Base-by-base conservation (phyloP, 352 stramenopile species). In the Pythium phragmiticola region DNA sequence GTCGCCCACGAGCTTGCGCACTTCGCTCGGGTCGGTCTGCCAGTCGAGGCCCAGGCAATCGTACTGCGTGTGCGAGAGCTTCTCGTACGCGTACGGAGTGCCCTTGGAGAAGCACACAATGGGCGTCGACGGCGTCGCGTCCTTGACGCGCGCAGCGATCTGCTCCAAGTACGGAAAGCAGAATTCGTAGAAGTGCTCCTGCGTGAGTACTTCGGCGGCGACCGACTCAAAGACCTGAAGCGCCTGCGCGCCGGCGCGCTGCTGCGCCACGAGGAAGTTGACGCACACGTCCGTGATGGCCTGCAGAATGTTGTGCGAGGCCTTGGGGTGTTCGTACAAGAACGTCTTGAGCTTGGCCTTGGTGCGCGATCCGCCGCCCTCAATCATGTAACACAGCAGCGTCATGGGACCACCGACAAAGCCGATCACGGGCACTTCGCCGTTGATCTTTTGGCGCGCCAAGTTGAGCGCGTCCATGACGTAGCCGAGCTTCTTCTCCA, bases 321-420 rank as follows among this genome's bases (percentile, higher is more conserved):
- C 94, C 51, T 98, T 75, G 0, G 96, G 92, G 69, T 99, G 77
- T 60, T 98, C 75, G 64, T 96, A 92, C 23, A 99, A 68, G 81
- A 97, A 99, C n/a, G 89, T 89, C 80, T 98, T 96, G 50, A 97
- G 89, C 65, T 97, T 82, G 21, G 91, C 82, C 65, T 94, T 95
- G 51, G 98, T 99, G 69, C 97, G 97, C 65, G 94, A 98, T 39
- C 92, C 96, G 26, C 94, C 94, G 63, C 96, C 97, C 52, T 98
- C 97, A 28, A 99, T 95, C 95, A 99, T 99, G 82, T 99, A 99
- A 79, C 94, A 98, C 52, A 99, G 84, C 45, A 99, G 86, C 37
- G 97, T 99, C 64, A 97, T 96, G 13, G 97, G 97, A 16, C 87
- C 97, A 33, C 96, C 97, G n/a, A 91, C 96, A 74, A 99, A 99